phyloP scores from a whole-genome alignment of 352 stramenopile species.

The Albugo candida region DNA sequence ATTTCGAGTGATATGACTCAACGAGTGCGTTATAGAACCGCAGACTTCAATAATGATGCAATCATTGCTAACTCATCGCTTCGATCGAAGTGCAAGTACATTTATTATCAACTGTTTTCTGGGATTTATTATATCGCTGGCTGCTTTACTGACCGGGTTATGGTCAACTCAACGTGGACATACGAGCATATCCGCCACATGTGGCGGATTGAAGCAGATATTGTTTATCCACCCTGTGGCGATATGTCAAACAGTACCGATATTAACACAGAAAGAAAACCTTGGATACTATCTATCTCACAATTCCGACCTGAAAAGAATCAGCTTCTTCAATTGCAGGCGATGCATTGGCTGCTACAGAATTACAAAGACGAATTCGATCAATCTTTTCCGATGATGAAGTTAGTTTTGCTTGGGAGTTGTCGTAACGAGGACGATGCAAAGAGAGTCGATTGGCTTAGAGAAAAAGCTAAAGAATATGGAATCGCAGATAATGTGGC shows the following conservation, averaged over 20 bases:
- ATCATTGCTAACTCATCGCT: slow-evolving; percentile 57
- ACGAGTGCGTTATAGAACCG: slow-evolving; percentile 77
- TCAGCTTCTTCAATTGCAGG: slow-evolving; percentile 87
- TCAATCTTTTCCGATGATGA: slow-evolving; percentile 27
- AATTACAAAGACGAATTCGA: slow-evolving; percentile 2
- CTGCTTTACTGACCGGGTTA: slow-evolving; percentile 61
- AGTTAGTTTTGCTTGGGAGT: slow-evolving; percentile 90
- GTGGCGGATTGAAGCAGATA: slow-evolving; percentile 55
- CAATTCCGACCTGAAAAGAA: slow-evolving; percentile 99
- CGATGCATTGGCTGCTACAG: slow-evolving; percentile 41
- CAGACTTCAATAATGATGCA: slow-evolving; percentile 88
- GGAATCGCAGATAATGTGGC: slow-evolving; percentile 70
- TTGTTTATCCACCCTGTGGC: slow-evolving; percentile 94
- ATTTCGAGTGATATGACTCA: slow-evolving; percentile 98
- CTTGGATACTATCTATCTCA: slow-evolving; percentile 86
- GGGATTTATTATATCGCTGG: slow-evolving; percentile 80
- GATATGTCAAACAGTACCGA: slow-evolving; percentile 46
- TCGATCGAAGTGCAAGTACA: slow-evolving; percentile 82
- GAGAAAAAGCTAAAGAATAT: slow-evolving; percentile 52
- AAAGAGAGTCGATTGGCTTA: slow-evolving; percentile 71
- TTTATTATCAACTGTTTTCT: slow-evolving; percentile 94
- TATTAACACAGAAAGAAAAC: slow-evolving; percentile 25
- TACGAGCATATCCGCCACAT: slow-evolving; percentile 86
- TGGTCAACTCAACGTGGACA: slow-evolving; percentile 99
- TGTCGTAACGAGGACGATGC: slow-evolving; percentile 89